Evolutionary conservation across 176 grass and related monocot genomes (phyloP), one percentile per base, ranked within the genome.

Genomic region (Musa schizocarpa): DNA sequence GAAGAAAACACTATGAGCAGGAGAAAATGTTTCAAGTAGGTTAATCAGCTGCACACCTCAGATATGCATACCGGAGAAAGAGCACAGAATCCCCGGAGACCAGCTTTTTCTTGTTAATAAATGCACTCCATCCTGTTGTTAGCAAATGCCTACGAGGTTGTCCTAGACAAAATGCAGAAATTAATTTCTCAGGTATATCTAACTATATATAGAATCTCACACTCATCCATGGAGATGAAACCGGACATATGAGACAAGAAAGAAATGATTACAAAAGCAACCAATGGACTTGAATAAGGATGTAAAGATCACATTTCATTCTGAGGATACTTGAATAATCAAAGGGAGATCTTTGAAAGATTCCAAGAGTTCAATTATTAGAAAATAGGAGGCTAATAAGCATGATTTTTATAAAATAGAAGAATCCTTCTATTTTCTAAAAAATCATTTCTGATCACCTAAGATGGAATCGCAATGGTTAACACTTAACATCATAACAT

Each of bases 61-160:
- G 65, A 54, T 17, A 8, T 43, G 23, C 62, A 72, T 92, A 97
- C 93, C 87, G 73, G 62, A 97, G 86, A 82, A 97, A 97, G 8
- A 97, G 72, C 48, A 97, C 90, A 1, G 96, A 88, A 34, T 99
- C 96, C 9, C 96, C 96, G 34, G 88, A 95, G 65, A 95, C 84
- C 53, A 99, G 91, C 73, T 92, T 95, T 84, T 99, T 99, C 86
- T 83, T 95, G 65, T 99, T 99, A 27, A 99, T 84, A 88, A 99
- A 99, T 11, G 96, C 90, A 86, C 88, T 99, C 96, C 96, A 99
- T 63, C 96, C 91, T 13, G 96, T 99, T 65, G 96, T 99, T 77
- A 99, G 79, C 77, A 99, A 88, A 77, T 99, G 96, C 77, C 96
- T 88, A 25, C 88, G 96, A 53, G 96, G 96, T 83, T 99, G 96